Evolutionary conservation across 352 stramenopile species (phyloP).

Genomic region (Phytophthora hybrid): DNA sequence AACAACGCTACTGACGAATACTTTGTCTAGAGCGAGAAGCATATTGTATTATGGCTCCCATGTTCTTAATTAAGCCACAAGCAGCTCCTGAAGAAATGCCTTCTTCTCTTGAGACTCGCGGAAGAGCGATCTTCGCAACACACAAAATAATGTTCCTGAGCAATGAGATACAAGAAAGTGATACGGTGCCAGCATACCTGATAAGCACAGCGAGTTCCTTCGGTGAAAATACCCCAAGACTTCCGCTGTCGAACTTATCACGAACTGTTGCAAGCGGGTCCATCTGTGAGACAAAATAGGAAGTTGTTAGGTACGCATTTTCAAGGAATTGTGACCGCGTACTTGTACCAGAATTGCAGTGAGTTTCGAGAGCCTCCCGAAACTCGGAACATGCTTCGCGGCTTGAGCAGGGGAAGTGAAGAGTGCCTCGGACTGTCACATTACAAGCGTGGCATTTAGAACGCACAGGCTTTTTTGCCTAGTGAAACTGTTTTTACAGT

Average conservation of each 20-base stretch:
- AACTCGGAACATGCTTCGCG: conserved; percentile 56
- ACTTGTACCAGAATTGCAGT: conserved; percentile 52
- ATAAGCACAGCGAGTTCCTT: conserved; percentile 57
- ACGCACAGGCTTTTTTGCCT: neutral
- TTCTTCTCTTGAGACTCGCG: conserved; percentile 68
- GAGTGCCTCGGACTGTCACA: conserved; percentile 48
- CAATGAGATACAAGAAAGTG: neutral
- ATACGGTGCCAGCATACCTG: conserved; percentile 42
- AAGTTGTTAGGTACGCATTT: neutral
- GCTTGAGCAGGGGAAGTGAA: conserved; percentile 65
- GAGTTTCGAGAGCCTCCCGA: conserved; percentile 64
- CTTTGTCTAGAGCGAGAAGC: too few species aligned
- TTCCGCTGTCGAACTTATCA: conserved; percentile 61
- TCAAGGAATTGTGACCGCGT: neutral
- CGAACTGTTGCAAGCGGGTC: conserved; percentile 67
- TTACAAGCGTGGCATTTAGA: conserved; percentile 2
- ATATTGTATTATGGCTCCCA: too few species aligned
- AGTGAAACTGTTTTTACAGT: neutral
- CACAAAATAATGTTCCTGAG: neutral
- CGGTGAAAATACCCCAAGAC: conserved; percentile 48
- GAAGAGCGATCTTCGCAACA: conserved; percentile 56
- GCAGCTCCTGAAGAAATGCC: conserved; percentile 50
- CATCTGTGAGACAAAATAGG: conserved; percentile 38
- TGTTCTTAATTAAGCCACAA: conserved; percentile 5
- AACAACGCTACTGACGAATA: too few species aligned